Base-by-base conservation (phyloP, 2,329 filamentous ascomycete genomes). In the Pestalotiopsis sp. region DNA sequence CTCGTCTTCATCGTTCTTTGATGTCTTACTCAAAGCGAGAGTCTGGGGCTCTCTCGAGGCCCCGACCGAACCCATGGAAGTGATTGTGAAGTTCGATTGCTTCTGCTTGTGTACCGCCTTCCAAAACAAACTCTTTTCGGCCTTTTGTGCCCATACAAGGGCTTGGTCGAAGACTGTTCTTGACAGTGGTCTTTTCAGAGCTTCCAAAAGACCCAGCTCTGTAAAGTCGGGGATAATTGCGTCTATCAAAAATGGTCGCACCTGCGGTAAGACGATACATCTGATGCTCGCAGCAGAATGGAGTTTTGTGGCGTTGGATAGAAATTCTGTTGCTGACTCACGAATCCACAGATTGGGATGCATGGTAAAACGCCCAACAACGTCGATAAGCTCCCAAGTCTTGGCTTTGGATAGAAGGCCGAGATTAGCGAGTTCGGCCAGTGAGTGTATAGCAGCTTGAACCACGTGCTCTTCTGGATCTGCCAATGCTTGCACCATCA, bases 281-380 rank as follows among this genome's bases (percentile, higher is more conserved):
- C 93, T 90, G 52, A 91, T 88, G 78, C 98, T 95, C 3, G 95
- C 94, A 25, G 88, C 83, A 0, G 93, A 93, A 17, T 98, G 80
- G 74, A 92, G 94, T 69, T 86, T 91, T 1, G 93, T 91, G 1
- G 93, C 89, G 67, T 92, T 90, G 3, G 93, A 90, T 49, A 98
- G 84, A 73, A 98, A 97, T 71, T 95, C 91, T 7, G 92, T 89
- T 2, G 95, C 91, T 11, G 95, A 93, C 81, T 98, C 95, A 49
- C 95, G 90, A 66, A 99, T 95, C 95, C 96, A 99, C 9, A 93
- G 84, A 74, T 97, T 98, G 0, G 96, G 96, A 77, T 99, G 96
- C 84, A 97, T 91, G 13, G 95, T 91, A 75, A 98, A 97, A 3
- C 94, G 90, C 6, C 89, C 91, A 14, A 95, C 89, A 52, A 95